These are phyloP conservation scores for Trametes sp. DNA, from an alignment of 1,284 basidiomycete species.

Conservation along the genomic window DNA sequence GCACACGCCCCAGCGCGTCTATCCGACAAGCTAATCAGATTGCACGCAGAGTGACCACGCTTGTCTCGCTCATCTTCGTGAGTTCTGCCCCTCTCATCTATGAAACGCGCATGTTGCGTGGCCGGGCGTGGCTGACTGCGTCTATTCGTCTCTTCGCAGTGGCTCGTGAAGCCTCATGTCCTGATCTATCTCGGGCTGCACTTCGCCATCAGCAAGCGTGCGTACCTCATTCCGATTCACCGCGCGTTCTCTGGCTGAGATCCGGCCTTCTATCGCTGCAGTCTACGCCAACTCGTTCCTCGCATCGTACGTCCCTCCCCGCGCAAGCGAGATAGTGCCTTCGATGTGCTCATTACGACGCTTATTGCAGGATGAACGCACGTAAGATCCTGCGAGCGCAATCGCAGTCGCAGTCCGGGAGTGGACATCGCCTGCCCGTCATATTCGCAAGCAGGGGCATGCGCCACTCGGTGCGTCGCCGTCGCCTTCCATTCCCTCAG, in stretches of 20 bases:
- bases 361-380: constrained; percentile 33
- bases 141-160: constrained; percentile 22
- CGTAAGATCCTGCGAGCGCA: constrained; percentile 34
- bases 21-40: constrained; percentile 6
- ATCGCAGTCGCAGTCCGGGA: constrained; percentile 26
- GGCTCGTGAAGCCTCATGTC: constrained; percentile 34
- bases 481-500: background rate
- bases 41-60: constrained; percentile 27
- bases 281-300: constrained; percentile 38
- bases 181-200: constrained; percentile 37
- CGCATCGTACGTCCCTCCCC: constrained; percentile 31
- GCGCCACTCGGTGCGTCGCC: constrained; percentile 25
- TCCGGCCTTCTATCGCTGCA: constrained; percentile 23
- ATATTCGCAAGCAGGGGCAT: constrained; percentile 26
- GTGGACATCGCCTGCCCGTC: constrained; percentile 30
- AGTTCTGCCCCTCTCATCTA: constrained; percentile 18
- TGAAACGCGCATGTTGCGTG: constrained; percentile 16
- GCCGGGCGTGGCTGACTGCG: constrained; percentile 22
- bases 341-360: constrained; percentile 6
- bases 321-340: constrained; percentile 14
- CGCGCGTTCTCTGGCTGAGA: constrained; percentile 20
- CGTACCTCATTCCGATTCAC: constrained; percentile 21
- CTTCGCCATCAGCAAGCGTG: constrained; percentile 37
- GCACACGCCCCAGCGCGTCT: constrained; percentile 10
- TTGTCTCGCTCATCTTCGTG: constrained; percentile 34